Conservation (phyloP, 805 yeast genomes). For the Lachancea thermotolerans region DNA sequence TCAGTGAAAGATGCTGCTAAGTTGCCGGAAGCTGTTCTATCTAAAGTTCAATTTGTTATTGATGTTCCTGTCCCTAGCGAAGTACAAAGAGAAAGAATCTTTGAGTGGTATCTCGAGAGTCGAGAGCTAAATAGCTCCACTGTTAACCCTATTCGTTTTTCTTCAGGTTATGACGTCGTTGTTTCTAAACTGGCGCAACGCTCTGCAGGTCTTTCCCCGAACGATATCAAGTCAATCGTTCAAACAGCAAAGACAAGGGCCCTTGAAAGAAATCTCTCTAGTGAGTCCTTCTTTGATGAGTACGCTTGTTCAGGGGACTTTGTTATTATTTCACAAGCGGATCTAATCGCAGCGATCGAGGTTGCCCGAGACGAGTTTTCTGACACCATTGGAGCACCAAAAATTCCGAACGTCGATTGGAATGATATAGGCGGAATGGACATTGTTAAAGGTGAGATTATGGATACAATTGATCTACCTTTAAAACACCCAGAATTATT, state of each 20-base stretch:
- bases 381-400: conserved; percentile 94
- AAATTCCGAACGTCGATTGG: conserved; percentile 93
- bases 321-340: conserved; percentile 48
- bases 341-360: conserved; percentile 52
- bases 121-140: conserved; percentile 2
- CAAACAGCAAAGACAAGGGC: conserved; percentile 57
- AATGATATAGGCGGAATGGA: conserved; percentile 96
- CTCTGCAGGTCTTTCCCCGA: conserved; percentile 88
- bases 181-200: conserved; percentile 60
- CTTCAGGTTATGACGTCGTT: conserved; percentile 34
- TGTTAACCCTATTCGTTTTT: background rate
- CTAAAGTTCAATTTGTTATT: conserved; percentile 69
- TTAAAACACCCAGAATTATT: conserved; percentile 87
- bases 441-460: conserved; percentile 79
- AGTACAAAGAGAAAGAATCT: conserved; percentile 58
- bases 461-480: conserved; percentile 96
- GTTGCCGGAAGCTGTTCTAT: conserved; percentile 58
- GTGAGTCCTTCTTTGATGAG: background rate
- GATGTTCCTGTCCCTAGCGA: conserved; percentile 74
- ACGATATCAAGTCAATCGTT: conserved; percentile 69
- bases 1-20: conserved; percentile 64
- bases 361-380: conserved; percentile 83
- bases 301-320: conserved; percentile 16
- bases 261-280: background rate
- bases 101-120: conserved; percentile 41